phyloP scores from a whole-genome alignment of 1,139 yeast species.

The Blastobotrys arbuscula region DNA sequence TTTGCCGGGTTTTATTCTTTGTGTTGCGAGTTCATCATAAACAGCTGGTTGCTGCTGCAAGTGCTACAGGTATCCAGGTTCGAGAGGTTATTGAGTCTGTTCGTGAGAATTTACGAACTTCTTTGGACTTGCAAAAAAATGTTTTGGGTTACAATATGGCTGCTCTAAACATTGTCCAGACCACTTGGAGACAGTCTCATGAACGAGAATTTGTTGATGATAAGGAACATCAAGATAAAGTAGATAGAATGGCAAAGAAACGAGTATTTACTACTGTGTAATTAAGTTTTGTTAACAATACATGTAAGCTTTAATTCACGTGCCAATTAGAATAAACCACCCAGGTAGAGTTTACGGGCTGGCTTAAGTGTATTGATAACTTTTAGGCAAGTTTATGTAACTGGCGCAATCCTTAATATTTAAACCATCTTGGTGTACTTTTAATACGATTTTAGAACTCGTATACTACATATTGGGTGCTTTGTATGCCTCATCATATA shows the following conservation, averaged over 20 bases:
- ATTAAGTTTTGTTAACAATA: no score
- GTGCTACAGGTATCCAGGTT: conserved; percentile 32
- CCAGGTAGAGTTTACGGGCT: no score
- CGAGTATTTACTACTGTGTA: conserved; percentile 46
- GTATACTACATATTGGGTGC: no score
- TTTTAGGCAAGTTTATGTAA: no score
- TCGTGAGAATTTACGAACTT: conserved; percentile 33
- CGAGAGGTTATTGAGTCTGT: conserved; percentile 36
- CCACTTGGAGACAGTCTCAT: conserved; percentile 76
- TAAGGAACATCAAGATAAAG: conserved; percentile 49
- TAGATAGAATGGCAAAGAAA: conserved; percentile 56
- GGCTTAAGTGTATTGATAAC: no score
- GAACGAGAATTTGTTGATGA: conserved; percentile 70
- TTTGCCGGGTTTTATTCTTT: conserved; percentile 72
- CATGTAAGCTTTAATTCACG: no score
- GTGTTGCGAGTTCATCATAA: conserved; percentile 66
- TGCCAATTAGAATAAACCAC: no score
- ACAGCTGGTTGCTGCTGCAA: conserved; percentile 41
- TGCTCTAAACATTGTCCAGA: conserved; percentile 67
- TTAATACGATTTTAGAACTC: no score
- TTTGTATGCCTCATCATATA: no score
- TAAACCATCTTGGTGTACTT: no score
- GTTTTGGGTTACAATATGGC: conserved; percentile 83
- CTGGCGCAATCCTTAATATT: no score
- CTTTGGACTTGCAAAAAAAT: conserved; percentile 47